Base-by-base conservation (phyloP, 73 alveolate species). In the Effrenium voratum region DNA sequence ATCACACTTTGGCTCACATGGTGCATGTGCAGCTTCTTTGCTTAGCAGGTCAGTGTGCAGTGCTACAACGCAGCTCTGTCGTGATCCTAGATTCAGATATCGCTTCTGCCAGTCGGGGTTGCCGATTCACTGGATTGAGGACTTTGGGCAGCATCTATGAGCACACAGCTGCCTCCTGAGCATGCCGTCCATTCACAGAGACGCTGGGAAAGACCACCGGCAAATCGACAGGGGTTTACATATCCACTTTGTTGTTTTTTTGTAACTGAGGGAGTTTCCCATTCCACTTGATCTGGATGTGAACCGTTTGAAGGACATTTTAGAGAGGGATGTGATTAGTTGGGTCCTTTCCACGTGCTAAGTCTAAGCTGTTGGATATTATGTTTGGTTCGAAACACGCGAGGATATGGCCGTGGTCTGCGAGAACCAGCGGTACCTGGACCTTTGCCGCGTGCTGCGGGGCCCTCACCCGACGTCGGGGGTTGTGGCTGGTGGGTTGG, bases 61-160 rank as follows among this genome's bases (percentile, higher is more conserved):
- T 90, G 97, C 87, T 90, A 90, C 88, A 90, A 90, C 63, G 97
- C 97, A 15, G 75, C 97, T 10, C 76, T 90, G 97, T 46, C 36
- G 30, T 34, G 57, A 41, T 83, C 95, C 43, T 19, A n/a, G 91
- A 6, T 43, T 4, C 87, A 70, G 30, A 60, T 38, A 24, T 34
- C 19, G 63, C 63, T 52, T 19, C 63, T 8, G 63, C 19, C 63
- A 52, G 8, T 52, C 19, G 8, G 8, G 8, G 63, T 52, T 8
- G 63, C 63, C 63, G 63, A 52, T 19, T 52, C 63, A 8, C 26
- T 52, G 59, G 19, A 5, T 63, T 50, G 28, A 77, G 88, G 88
- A 82, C 92, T 1, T 73, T 82, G 36, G 30, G 75, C 34, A 32
- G 75, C 52, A 82, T 82, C 75, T 82, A 82, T 26, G 75, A 82